A percentile compares a stretch with the other conserved stretches of the same genome.
Evolutionary conservation across 345 rosid species (phyloP).

Genomic region (Arabidopsis suecica): DNA sequence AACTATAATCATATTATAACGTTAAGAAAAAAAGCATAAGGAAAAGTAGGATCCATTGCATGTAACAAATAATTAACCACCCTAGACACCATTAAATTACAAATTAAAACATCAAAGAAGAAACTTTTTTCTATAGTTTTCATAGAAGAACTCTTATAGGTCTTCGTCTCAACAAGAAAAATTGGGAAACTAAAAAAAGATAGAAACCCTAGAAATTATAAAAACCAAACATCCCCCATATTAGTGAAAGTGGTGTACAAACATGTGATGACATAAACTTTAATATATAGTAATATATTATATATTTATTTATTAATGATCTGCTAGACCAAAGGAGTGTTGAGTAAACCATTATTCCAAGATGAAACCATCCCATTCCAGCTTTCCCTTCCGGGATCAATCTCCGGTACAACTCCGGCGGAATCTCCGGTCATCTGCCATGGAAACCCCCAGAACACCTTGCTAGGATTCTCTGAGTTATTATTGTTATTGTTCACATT

Average conservation of each 20-base stretch:
- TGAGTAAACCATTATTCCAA: conserved; percentile 60
- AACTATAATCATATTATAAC: not conserved
- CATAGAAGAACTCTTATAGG: conserved; percentile 3
- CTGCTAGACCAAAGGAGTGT: conserved; percentile 59
- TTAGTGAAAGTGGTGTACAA: conserved; percentile 38
- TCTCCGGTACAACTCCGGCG: conserved; percentile 46
- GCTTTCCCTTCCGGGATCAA: conserved; percentile 56
- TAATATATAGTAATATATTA: conserved; percentile 26
- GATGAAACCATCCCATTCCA: conserved; percentile 59
- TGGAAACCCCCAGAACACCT: conserved; percentile 67
- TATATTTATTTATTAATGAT: conserved; percentile 13
- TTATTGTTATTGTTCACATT: conserved; percentile 46
- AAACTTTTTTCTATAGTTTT: conserved; percentile 9
- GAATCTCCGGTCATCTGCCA: conserved; percentile 73
- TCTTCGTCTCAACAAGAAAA: conserved; percentile 29
- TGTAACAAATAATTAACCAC: conserved; percentile 20
- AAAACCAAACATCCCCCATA: conserved; percentile 38
- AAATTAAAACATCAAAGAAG: conserved; percentile 39
- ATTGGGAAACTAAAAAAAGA: conserved; percentile 33
- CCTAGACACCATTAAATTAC: conserved; percentile 47
- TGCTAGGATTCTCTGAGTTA: conserved; percentile 45
- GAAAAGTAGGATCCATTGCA: not conserved
- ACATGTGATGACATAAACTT: conserved; percentile 37
- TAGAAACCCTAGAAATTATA: conserved; percentile 34
- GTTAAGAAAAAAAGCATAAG: not conserved